A percentile compares a stretch with the other conserved stretches of the same genome.
These are phyloP conservation scores for Cladosporium sp. DNA, from an alignment of 2,329 filamentous ascomycete genomes.

Conservation along the genomic window DNA sequence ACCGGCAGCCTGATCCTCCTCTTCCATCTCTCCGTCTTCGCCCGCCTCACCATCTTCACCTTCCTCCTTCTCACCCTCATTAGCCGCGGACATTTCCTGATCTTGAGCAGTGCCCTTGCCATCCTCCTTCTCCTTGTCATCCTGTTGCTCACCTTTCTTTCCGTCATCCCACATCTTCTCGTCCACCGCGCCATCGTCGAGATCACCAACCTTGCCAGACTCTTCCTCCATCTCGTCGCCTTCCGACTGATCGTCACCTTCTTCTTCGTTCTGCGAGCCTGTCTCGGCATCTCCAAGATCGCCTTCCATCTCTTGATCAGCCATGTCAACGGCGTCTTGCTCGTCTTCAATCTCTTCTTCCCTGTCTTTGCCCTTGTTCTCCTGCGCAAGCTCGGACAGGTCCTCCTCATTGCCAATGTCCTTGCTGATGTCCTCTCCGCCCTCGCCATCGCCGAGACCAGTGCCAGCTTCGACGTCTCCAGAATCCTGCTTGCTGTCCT, in stretches of 20 bases:
- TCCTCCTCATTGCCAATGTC: slow-evolving; percentile 94
- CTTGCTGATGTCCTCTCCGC: slow-evolving; percentile 96
- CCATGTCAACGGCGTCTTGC: slow-evolving; percentile 87
- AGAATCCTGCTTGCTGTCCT: slow-evolving; percentile 35
- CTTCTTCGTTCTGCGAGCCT: slow-evolving; percentile 61
- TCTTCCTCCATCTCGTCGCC: slow-evolving; percentile 62
- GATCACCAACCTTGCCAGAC: slow-evolving; percentile 73
- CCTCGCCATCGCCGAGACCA: slow-evolving; percentile 90
- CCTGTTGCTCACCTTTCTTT: slow-evolving; percentile 72
- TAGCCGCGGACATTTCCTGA: slow-evolving; percentile 42
- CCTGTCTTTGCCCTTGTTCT: slow-evolving; percentile 54
- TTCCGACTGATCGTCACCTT: slow-evolving; percentile 43
- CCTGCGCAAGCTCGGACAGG: slow-evolving; percentile 82
- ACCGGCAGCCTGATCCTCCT: slow-evolving; percentile 28
- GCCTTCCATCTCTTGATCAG: slow-evolving; percentile 85
- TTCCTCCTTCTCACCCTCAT: slow-evolving; percentile 39
- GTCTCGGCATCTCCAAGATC: slow-evolving; percentile 63
- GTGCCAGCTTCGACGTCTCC: slow-evolving; percentile 88
- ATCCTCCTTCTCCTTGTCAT: slow-evolving; percentile 71
- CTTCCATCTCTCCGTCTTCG: slow-evolving; percentile 54
- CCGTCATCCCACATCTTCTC: slow-evolving; percentile 98
- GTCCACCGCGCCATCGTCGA: slow-evolving; percentile 71
- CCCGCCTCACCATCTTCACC: slow-evolving; percentile 61
- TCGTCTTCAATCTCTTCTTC: slow-evolving; percentile 67
- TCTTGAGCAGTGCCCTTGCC: slow-evolving; percentile 46